These are phyloP conservation scores for Cymbidium sinense DNA, from an alignment of 106 monocot genomes.

Conservation along the genomic window DNA sequence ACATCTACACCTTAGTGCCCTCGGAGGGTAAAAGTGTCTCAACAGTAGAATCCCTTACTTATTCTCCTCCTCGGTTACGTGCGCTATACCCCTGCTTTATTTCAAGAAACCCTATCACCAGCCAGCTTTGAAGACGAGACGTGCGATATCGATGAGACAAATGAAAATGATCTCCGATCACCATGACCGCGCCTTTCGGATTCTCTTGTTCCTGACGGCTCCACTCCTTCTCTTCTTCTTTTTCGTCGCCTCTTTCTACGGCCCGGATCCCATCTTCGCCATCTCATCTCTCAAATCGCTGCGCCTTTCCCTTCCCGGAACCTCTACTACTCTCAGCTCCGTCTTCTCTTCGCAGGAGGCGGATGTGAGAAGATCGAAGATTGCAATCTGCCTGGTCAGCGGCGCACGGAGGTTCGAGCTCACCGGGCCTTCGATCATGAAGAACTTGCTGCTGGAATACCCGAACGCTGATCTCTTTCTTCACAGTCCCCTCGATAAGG, in stretches of 20 bases:
- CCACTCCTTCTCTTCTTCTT: constrained; percentile 7
- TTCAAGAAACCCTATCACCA: too few species aligned
- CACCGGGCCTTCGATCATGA: constrained; percentile 84
- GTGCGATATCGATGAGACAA: too few species aligned
- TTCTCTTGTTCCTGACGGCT: not conserved
- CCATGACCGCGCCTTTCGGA: too few species aligned
- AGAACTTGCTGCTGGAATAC: constrained; percentile 46
- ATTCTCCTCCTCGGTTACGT: too few species aligned
- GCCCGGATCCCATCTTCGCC: not conserved
- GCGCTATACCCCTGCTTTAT: too few species aligned
- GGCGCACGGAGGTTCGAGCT: constrained; percentile 92
- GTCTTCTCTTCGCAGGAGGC: too few species aligned
- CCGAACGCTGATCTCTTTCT: constrained; percentile 72
- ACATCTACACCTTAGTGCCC: too few species aligned
- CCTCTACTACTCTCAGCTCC: not conserved
- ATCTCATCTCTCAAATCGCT: too few species aligned
- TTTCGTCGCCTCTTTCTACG: not conserved
- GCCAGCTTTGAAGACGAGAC: too few species aligned
- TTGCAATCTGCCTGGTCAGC: constrained; percentile 85
- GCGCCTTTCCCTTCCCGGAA: not conserved
- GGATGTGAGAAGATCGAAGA: constrained; percentile 6
- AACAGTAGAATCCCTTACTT: too few species aligned
- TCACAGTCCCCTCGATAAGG: constrained; percentile 59
- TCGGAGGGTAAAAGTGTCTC: too few species aligned
- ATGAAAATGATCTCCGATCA: too few species aligned